A percentile compares a stretch with the other conserved stretches of the same genome.
Evolutionary conservation across 345 rosid genomes (phyloP).

Genomic region (rapeseed (Brassica napus)): Da-Ae NC_063449.1:44856001-44856500

Average conservation of each 20-base stretch:
- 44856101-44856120: constrained; percentile 69
- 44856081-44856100: constrained; percentile 56
- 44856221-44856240: constrained; percentile 96
- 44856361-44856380: constrained; percentile 89
- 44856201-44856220: constrained; percentile 44
- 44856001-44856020: constrained; percentile 70
- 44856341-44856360: constrained; percentile 72
- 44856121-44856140: constrained; percentile 53
- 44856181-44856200: constrained; percentile 46
- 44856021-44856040: constrained; percentile 68
- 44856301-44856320: constrained; percentile 82
- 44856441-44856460: constrained; percentile 67
- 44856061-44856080: constrained; percentile 49
- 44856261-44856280: constrained; percentile 63
- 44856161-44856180: constrained; percentile 48
- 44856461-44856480: constrained; percentile 71
- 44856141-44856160: constrained; percentile 43
- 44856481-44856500: constrained; percentile 67
- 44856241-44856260: constrained; percentile 79
- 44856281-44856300: constrained; percentile 96
- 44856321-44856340: constrained; percentile 88
- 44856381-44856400: constrained; percentile 82
- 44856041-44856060: constrained; percentile 62
- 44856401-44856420: constrained; percentile 53
- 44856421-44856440: constrained; percentile 57